Percentiles rank a stretch among this genome's conserved stretches.
Evolutionary conservation across 331 rosid genomes (phyloP).

Genomic region (Ulmus americana): DNA sequence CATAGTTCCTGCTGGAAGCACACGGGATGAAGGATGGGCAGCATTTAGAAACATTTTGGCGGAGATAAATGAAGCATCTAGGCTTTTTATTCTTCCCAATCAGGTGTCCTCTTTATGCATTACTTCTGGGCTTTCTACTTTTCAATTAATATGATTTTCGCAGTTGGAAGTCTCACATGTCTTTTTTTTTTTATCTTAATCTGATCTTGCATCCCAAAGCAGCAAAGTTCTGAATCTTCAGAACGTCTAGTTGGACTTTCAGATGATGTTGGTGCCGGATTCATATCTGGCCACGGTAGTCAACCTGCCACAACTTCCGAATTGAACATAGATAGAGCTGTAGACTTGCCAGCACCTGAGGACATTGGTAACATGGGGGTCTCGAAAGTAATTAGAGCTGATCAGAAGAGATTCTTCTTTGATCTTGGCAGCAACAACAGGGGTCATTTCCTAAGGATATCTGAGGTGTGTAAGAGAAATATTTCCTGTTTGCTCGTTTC

Average conservation of each 20-base stretch:
- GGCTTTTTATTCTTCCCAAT: constrained; percentile 85
- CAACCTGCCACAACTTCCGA: constrained; percentile 78
- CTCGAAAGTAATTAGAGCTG: constrained; percentile 94
- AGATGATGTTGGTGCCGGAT: constrained; percentile 98
- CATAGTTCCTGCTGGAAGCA: constrained; percentile 96
- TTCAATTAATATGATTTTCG: constrained; percentile 6
- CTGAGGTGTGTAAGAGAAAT: constrained; percentile 58
- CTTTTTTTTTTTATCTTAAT: constrained; percentile 14
- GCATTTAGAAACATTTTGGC: constrained; percentile 94
- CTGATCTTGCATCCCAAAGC: constrained; percentile 31
- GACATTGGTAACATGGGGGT: constrained; percentile 82
- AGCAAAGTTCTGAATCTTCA: constrained; percentile 86
- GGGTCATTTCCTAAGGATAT: constrained; percentile 97
- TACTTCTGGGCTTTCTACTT: constrained; percentile 8
- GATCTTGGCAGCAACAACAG: constrained; percentile 96
- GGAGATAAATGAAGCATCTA: constrained; percentile 90
- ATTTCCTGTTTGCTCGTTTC: constrained; percentile 18
- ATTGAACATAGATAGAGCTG: constrained; percentile 73
- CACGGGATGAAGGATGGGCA: constrained; percentile 97
- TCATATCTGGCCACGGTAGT: constrained; percentile 88
- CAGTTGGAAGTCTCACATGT: constrained; percentile 16
- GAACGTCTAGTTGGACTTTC: constrained; percentile 91
- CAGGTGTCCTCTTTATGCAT: constrained; percentile 53
- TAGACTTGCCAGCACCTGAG: constrained; percentile 78
- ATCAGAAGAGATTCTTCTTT: constrained; percentile 90